A percentile compares a stretch with the other conserved stretches of the same genome.
Evolutionary conservation across 805 yeast genomes (phyloP).

Genomic region (Blastobotrys robertii): DNA sequence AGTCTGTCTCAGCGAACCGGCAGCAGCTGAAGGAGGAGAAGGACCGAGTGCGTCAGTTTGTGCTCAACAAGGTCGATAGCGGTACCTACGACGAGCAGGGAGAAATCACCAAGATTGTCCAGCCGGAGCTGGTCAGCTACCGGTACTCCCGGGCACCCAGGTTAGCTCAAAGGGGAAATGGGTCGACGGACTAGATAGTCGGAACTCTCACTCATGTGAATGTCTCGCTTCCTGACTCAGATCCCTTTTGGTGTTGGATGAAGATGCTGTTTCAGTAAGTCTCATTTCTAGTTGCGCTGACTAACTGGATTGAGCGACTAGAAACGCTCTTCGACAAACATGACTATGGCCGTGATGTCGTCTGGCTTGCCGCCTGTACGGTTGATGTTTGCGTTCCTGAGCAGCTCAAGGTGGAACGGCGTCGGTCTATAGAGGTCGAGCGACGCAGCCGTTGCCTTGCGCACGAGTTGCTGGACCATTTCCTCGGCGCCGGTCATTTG

Average conservation of each 20-base stretch:
- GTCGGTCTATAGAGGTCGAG: slow-evolving; percentile 67
- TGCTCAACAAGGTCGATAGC: slow-evolving; percentile 3
- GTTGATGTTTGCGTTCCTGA: slow-evolving; percentile 40
- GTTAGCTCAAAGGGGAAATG: no score
- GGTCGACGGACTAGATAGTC: no score
- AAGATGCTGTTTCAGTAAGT: no score
- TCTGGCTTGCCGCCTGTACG: slow-evolving; percentile 82
- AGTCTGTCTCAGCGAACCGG: slow-evolving; percentile 41
- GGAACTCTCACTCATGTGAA: no score
- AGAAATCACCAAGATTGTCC: slow-evolving; percentile 3
- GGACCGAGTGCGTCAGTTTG: slow-evolving; percentile 33
- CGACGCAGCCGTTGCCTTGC: slow-evolving; percentile 57
- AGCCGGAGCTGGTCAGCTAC: slow-evolving; percentile 12
- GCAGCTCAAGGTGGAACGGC: slow-evolving; percentile 74
- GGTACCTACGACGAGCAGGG: not conserved
- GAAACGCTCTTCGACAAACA: slow-evolving; percentile 36
- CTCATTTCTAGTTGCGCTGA: not conserved
- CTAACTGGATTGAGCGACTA: not conserved
- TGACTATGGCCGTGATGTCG: slow-evolving; percentile 77
- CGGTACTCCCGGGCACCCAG: slow-evolving; percentile 6
- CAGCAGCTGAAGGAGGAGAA: slow-evolving; percentile 43
- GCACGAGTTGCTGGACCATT: slow-evolving; percentile 48
- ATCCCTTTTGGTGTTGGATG: no score
- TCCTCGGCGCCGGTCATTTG: slow-evolving; percentile 31
- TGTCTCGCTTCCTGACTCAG: no score